Evolutionary conservation across 305 asterid genomes (phyloP).

Genomic region (Fraxinus paxiana): DNA sequence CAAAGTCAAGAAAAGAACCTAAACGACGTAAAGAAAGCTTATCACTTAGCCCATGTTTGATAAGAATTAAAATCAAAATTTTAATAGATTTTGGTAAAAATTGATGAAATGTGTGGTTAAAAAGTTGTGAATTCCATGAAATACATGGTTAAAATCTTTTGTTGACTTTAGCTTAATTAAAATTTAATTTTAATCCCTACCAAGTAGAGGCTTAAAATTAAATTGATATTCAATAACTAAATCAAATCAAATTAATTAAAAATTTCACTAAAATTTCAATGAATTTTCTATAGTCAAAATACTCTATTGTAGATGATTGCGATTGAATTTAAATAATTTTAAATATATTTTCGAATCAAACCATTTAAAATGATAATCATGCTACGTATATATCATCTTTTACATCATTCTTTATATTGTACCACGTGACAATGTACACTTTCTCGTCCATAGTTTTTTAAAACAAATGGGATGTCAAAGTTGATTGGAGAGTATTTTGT

Average conservation of each 20-base stretch:
- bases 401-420: too few relatives aligned
- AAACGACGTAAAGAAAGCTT: too few relatives aligned
- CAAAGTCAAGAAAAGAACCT: too few relatives aligned
- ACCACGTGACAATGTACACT: neutral
- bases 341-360: neutral
- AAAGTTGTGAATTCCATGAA: neutral
- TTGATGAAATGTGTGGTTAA: neutral
- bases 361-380: neutral
- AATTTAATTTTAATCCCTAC: neutral
- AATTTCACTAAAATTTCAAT: neutral
- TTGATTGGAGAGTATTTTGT: neutral
- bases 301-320: neutral
- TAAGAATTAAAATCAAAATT: too few relatives aligned
- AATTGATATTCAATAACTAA: neutral
- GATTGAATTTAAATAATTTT: neutral
- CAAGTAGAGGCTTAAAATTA: neutral
- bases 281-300: neutral
- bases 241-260: neutral
- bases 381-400: too few relatives aligned
- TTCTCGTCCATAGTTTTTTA: too few relatives aligned
- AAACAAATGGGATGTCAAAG: neutral
- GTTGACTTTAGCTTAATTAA: too few relatives aligned
- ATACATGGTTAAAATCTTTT: too few relatives aligned
- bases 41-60: neutral
- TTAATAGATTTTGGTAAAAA: too few relatives aligned